A percentile compares a stretch with the other conserved stretches of the same genome.
phyloP scores from a whole-genome alignment of 1,284 basidiomycete species.

The Pisolithus thermaeus region DNA sequence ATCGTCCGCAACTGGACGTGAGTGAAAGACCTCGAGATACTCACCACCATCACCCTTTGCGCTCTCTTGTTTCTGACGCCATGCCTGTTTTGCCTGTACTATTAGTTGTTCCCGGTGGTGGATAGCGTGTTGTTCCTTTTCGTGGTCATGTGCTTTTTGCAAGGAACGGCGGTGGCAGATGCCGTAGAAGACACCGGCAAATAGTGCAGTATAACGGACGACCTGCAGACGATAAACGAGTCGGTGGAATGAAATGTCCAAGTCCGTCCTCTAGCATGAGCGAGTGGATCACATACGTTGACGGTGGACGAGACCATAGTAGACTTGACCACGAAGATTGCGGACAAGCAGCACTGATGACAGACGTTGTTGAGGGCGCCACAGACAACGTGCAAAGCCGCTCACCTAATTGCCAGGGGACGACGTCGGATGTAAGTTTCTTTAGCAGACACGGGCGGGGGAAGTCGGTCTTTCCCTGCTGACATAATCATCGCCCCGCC shows the following conservation, averaged over 20 bases:
- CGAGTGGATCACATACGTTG: conserved; percentile 39
- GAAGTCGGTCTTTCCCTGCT: conserved; percentile 24
- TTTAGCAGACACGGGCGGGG: conserved; percentile 19
- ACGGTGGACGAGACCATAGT: conserved; percentile 60
- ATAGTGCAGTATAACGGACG: conserved; percentile 90
- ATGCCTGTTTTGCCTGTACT: conserved; percentile 86
- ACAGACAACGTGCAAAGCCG: background rate
- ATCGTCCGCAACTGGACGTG: background rate
- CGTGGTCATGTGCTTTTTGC: conserved; percentile 75
- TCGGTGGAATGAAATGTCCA: conserved; percentile 3
- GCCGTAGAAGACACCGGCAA: conserved; percentile 88
- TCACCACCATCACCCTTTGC: conserved; percentile 41
- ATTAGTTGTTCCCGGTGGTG: conserved; percentile 77
- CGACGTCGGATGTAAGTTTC: conserved; percentile 6
- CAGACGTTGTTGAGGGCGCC: conserved; percentile 9
- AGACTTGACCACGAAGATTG: conserved; percentile 14
- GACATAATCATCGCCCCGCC: conserved; percentile 20
- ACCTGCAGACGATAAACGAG: conserved; percentile 51
- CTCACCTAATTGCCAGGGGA: conserved; percentile 8
- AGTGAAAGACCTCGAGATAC: background rate
- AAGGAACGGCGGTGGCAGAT: conserved; percentile 89
- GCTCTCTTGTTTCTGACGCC: conserved; percentile 68
- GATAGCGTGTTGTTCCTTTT: conserved; percentile 62
- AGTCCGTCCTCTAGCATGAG: conserved; percentile 12
- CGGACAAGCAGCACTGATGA: conserved; percentile 11